A percentile compares a stretch with the other conserved stretches of the same genome.
These are phyloP conservation scores for Albugo candida DNA, from an alignment of 352 stramenopile species.

Conservation along the genomic window DNA sequence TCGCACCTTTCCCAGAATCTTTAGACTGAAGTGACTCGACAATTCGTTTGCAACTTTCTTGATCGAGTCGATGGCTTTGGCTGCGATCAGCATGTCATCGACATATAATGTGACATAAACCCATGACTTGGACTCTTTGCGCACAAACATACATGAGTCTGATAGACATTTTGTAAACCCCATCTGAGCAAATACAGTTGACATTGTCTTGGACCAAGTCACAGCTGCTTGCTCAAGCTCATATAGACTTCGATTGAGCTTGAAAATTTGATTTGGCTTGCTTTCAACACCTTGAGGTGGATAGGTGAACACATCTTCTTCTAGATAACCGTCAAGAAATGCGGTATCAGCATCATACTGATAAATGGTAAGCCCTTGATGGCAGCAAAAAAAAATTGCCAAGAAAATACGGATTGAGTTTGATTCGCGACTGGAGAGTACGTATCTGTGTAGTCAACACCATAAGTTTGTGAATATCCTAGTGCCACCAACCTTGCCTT, in stretches of 20 bases:
- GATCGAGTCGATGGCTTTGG: slow-evolving; percentile 1
- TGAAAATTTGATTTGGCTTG: slow-evolving; percentile 3
- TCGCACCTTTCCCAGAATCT: slow-evolving; percentile 5
- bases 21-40: slow-evolving; percentile 7
- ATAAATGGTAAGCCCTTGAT: not conserved
- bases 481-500: too few species aligned
- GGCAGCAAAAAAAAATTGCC: not conserved
- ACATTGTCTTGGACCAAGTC: slow-evolving; percentile 12
- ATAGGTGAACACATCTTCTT: not conserved
- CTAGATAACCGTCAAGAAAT: not conserved
- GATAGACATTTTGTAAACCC: slow-evolving; percentile 5
- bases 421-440: not conserved
- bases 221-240: slow-evolving; percentile 7
- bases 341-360: not conserved
- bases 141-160: slow-evolving; percentile 11
- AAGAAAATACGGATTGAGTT: not conserved
- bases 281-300: not conserved
- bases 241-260: slow-evolving; percentile 9
- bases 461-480: slow-evolving; percentile 2
- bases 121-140: slow-evolving; percentile 1
- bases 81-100: slow-evolving; percentile 9
- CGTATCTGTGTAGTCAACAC: slow-evolving; percentile 1
- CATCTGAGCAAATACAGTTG: slow-evolving; percentile 4
- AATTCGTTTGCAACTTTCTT: slow-evolving; percentile 5
- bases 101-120: slow-evolving; percentile 7